phyloP scores from a whole-genome alignment of 768 basidiomycete species.

The Nidula microcarpa region DNA sequence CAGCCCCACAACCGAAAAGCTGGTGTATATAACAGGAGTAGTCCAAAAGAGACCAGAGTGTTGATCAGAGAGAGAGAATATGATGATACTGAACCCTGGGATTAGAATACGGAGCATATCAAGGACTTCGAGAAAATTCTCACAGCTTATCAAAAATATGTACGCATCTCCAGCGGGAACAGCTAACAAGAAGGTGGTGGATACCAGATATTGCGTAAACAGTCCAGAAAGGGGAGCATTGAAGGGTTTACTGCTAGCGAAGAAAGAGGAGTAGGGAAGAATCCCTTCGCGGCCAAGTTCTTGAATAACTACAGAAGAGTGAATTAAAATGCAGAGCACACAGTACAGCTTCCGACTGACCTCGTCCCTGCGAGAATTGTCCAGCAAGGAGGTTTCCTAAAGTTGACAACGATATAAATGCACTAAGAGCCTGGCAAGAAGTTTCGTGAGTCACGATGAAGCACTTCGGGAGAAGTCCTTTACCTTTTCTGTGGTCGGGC shows the following conservation, averaged over 20 bases:
- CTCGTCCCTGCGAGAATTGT: conserved; percentile 65
- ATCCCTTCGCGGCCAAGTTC: conserved; percentile 73
- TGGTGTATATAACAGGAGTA: conserved; percentile 56
- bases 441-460: background rate
- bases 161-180: conserved; percentile 76
- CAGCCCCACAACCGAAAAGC: conserved; percentile 43
- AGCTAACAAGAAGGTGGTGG: conserved; percentile 47
- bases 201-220: conserved; percentile 58
- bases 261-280: conserved; percentile 61
- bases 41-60: conserved; percentile 54
- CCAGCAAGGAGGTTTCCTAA: conserved; percentile 63
- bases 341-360: conserved; percentile 23
- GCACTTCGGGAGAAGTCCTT: conserved; percentile 2
- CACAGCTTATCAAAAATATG: conserved; percentile 64
- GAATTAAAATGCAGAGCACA: background rate
- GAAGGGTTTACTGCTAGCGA: conserved; percentile 72
- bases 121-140: conserved; percentile 15
- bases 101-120: background rate
- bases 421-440: conserved; percentile 48
- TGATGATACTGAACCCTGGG: conserved; percentile 40
- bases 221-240: conserved; percentile 63
- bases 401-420: conserved; percentile 60
- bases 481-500: conserved; percentile 56
- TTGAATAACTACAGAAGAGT: conserved; percentile 50
- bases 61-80: conserved; percentile 60